These are phyloP conservation scores for Leucocoprinus leucothites DNA, from an alignment of 768 basidiomycete genomes.

Conservation along the genomic window DNA sequence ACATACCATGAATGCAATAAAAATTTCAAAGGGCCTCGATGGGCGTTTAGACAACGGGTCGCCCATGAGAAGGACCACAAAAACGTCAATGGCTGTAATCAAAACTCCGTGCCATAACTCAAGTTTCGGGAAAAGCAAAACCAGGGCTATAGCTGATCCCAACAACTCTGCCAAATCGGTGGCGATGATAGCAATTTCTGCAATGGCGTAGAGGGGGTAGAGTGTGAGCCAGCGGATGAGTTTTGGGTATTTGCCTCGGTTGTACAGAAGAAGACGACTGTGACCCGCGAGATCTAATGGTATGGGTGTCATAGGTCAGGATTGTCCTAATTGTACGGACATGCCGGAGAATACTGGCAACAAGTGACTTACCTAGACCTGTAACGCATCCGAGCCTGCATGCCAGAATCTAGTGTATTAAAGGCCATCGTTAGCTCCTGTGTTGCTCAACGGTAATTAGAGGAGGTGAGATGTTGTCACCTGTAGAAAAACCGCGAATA, in stretches of 20 bases:
- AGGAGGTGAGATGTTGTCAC: constrained; percentile 30
- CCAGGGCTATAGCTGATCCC: constrained; percentile 78
- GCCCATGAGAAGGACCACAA: constrained; percentile 66
- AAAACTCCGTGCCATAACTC: constrained; percentile 71
- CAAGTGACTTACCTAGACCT: constrained; percentile 54
- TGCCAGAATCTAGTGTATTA: constrained; percentile 56
- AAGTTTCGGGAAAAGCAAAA: constrained; percentile 66
- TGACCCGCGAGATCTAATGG: constrained; percentile 49
- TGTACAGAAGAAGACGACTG: constrained; percentile 61
- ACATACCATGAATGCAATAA: constrained; percentile 64
- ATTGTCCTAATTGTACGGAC: too few species aligned
- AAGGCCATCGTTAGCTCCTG: background rate
- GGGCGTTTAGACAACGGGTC: constrained; percentile 68
- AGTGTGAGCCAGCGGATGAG: constrained; percentile 56
- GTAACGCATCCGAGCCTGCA: constrained; percentile 81
- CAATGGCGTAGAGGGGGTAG: constrained; percentile 63
- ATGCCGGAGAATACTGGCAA: too few species aligned
- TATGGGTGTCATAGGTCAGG: constrained; percentile 8
- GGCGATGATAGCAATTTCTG: constrained; percentile 71
- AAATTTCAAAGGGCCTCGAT: constrained; percentile 62
- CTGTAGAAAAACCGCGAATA: constrained; percentile 84
- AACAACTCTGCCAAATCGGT: constrained; percentile 85
- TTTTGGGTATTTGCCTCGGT: constrained; percentile 54
- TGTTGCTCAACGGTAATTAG: too few species aligned
- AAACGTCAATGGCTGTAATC: constrained; percentile 64